These are phyloP conservation scores for Santalum album DNA, from an alignment of 164 flowering plant species.

Conservation along the genomic window DNA sequence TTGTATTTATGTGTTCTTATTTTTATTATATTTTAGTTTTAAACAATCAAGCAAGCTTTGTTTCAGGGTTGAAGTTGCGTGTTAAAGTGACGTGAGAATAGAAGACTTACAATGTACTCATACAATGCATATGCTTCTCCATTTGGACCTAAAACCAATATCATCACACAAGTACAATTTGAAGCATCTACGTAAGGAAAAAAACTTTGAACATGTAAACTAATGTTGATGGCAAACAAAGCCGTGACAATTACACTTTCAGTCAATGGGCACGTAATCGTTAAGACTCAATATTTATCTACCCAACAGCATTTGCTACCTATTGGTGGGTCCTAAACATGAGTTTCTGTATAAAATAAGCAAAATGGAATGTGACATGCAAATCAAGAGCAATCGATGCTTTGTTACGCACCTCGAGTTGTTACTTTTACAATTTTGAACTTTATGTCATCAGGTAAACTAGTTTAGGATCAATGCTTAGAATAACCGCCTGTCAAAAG, in stretches of 20 bases:
- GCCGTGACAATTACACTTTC: too few species aligned
- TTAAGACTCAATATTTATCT: too few species aligned
- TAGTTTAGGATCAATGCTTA: conserved; percentile 95
- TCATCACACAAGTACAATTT: background rate
- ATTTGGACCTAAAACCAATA: conserved; percentile 65
- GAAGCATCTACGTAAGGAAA: background rate
- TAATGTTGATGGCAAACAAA: too few species aligned
- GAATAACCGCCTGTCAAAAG: conserved; percentile 83
- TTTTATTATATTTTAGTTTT: background rate
- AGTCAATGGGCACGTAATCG: too few species aligned
- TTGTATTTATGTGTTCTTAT: too few species aligned
- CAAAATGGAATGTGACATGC: background rate
- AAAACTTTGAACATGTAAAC: background rate
- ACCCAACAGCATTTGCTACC: background rate
- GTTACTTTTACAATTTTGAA: conserved; percentile 59
- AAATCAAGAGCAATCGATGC: conserved; percentile 3
- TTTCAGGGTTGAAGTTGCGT: too few species aligned
- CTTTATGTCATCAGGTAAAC: conserved; percentile 57
- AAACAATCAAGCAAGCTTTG: too few species aligned
- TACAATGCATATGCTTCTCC: conserved; percentile 97
- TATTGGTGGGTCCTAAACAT: background rate
- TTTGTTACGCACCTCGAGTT: conserved; percentile 48
- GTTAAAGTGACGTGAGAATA: background rate
- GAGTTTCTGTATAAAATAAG: background rate
- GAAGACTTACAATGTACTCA: conserved; percentile 80